Evolutionary conservation across 2,329 filamentous ascomycete genomes (phyloP).

Genomic region (Sclerotinia nivalis): DNA sequence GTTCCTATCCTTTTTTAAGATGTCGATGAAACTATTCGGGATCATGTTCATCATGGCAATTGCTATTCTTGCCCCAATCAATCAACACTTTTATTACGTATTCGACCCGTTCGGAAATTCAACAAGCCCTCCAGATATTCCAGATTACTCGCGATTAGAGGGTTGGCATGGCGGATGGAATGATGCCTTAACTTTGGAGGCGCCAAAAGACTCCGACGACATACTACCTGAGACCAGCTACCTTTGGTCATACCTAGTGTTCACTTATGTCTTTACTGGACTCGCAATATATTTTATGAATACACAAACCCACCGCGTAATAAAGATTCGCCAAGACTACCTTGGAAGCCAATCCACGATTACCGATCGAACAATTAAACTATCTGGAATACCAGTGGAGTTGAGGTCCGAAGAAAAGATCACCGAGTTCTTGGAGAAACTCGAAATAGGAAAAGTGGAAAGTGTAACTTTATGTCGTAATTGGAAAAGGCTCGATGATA

Average conservation of each 20-base stretch:
- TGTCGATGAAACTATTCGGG: slow-evolving; percentile 81
- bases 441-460: slow-evolving; percentile 88
- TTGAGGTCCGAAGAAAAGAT: slow-evolving; percentile 80
- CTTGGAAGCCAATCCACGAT: slow-evolving; percentile 92
- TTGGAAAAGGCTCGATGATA: slow-evolving; percentile 77
- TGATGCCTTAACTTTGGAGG: neutral
- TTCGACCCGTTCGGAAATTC: slow-evolving; percentile 26
- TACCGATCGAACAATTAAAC: slow-evolving; percentile 87
- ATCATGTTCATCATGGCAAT: slow-evolving; percentile 80
- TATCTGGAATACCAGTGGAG: slow-evolving; percentile 82
- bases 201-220: slow-evolving; percentile 21
- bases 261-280: slow-evolving; percentile 87
- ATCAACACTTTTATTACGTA: slow-evolving; percentile 60
- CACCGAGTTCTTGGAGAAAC: slow-evolving; percentile 80
- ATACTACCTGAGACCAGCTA: slow-evolving; percentile 49
- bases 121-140: slow-evolving; percentile 39
- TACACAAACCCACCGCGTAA: slow-evolving; percentile 79
- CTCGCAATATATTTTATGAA: slow-evolving; percentile 82
- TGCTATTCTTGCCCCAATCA: slow-evolving; percentile 81
- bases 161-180: slow-evolving; percentile 19
- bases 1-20: slow-evolving; percentile 94
- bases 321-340: slow-evolving; percentile 84
- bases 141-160: slow-evolving; percentile 17
- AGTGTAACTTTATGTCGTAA: slow-evolving; percentile 82
- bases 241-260: slow-evolving; percentile 91